Evolutionary conservation across 2,329 filamentous ascomycete genomes (phyloP).

Genomic region (Erysiphe pulchra): DNA sequence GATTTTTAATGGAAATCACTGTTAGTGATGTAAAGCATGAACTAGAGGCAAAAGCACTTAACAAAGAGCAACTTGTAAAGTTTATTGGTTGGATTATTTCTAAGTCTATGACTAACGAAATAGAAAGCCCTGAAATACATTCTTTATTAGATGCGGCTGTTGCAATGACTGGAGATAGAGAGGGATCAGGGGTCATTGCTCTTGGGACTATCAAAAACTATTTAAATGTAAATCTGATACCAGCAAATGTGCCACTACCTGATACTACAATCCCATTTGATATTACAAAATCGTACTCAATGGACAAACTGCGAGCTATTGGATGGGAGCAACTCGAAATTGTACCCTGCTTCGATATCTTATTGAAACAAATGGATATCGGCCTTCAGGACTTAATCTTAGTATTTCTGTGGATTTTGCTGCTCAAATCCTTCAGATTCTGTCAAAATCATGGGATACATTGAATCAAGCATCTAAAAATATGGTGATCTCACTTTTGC

Average conservation of each 20-base stretch:
- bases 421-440: slow-evolving; percentile 44
- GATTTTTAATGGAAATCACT: slow-evolving; percentile 67
- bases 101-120: slow-evolving; percentile 43
- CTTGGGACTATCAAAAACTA: slow-evolving; percentile 53
- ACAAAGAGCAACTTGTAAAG: slow-evolving; percentile 48
- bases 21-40: slow-evolving; percentile 67
- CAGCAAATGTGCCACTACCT: slow-evolving; percentile 57
- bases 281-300: slow-evolving; percentile 47
- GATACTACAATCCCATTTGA: slow-evolving; percentile 59
- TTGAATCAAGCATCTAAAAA: slow-evolving; percentile 39
- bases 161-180: slow-evolving; percentile 34
- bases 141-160: slow-evolving; percentile 57
- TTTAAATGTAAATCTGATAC: slow-evolving; percentile 52
- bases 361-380: slow-evolving; percentile 35
- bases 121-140: slow-evolving; percentile 41
- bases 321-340: slow-evolving; percentile 73
- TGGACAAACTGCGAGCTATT: slow-evolving; percentile 47
- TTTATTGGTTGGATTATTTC: slow-evolving; percentile 67
- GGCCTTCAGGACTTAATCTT: slow-evolving; percentile 38
- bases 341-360: slow-evolving; percentile 61
- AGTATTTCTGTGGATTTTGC: slow-evolving; percentile 50
- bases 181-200: slow-evolving; percentile 44
- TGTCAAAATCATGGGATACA: slow-evolving; percentile 83
- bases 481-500: slow-evolving; percentile 36
- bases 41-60: slow-evolving; percentile 58